Evolutionary conservation across 2,329 filamentous ascomycete species (phyloP), one percentile per base, ranked within the genome.

Genomic region (Lasiodiplodia sp.): DNA sequence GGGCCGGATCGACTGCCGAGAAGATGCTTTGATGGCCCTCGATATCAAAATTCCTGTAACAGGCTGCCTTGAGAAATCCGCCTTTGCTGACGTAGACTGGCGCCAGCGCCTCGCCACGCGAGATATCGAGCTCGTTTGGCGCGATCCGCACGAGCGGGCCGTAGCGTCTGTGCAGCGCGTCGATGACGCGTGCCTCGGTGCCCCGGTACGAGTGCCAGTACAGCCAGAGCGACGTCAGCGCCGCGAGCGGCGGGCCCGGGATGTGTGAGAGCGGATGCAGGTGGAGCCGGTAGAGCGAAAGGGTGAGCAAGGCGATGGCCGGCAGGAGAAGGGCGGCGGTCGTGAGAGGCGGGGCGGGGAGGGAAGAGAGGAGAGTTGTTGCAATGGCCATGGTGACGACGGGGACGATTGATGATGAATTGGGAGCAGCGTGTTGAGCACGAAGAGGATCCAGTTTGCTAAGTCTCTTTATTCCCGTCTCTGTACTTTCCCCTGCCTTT

Each of bases 21-120:
- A 89, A 89, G 44, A 89, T 84, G 1, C 85, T 86, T 34, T 80
- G 75, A 71, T 85, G 84, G 0, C 84, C 85, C 71, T 87, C 86
- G 21, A 87, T 85, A 69, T 88, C 84, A 71, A 88, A 88, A 70
- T 88, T 88, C 0, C 76, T 75, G 73, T 88, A 88, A 68, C 80
- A 83, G 0, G 74, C 71, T 0, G 84, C 80, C 73, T 89, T 88
- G 0, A 76, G 74, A 66, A 88, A 88, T 1, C 87, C 86, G 3
- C 86, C 86, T 47, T 77, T 14, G 70, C 53, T 72, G 31, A 75
- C 72, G 69, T 80, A 81, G 31, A 80, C 70, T 51, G 75, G 71
- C 44, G 78, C 77, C 25, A 72, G 72, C 70, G 73, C 74, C 7
- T 47, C 34, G 12, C 72, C 71, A 51, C 72, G 70, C n/a, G 57